These are phyloP conservation scores for Ascochyta fabae DNA, from an alignment of 2,329 filamentous ascomycete genomes.

Conservation along the genomic window DNA sequence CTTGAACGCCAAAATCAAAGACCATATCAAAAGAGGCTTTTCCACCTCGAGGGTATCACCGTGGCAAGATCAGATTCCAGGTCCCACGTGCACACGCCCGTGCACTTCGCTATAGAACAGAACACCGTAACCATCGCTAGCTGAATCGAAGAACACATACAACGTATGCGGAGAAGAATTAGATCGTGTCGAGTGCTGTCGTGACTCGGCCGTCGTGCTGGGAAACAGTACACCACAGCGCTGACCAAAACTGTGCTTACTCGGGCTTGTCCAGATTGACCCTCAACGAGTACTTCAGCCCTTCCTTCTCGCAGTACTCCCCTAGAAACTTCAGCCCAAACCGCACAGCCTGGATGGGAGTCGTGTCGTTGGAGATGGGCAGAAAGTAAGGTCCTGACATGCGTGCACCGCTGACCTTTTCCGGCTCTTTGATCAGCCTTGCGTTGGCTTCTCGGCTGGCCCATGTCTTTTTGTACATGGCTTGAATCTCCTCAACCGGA, in stretches of 20 bases:
- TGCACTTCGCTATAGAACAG: slow-evolving; percentile 9
- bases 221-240: neutral
- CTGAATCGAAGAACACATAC: slow-evolving; percentile 6
- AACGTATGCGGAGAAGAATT: neutral
- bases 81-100: slow-evolving; percentile 4
- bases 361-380: slow-evolving; percentile 50
- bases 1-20: slow-evolving; percentile 1
- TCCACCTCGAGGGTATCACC: slow-evolving; percentile 18
- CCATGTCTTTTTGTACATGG: slow-evolving; percentile 50
- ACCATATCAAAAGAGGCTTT: slow-evolving; percentile 10
- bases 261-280: slow-evolving; percentile 39
- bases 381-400: slow-evolving; percentile 50
- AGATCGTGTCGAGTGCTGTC: neutral
- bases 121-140: slow-evolving; percentile 5
- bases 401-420: slow-evolving; percentile 44
- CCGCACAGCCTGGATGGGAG: slow-evolving; percentile 53
- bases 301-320: slow-evolving; percentile 52
- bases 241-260: slow-evolving; percentile 6
- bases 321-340: slow-evolving; percentile 51
- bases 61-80: slow-evolving; percentile 9
- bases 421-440: slow-evolving; percentile 34
- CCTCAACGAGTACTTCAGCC: slow-evolving; percentile 32
- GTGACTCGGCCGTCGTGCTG: neutral
- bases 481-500: slow-evolving; percentile 46
- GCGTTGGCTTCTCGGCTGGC: slow-evolving; percentile 30